Conservation (phyloP, 257 asterid genomes). For the Ophiorrhiza pumila region DNA sequence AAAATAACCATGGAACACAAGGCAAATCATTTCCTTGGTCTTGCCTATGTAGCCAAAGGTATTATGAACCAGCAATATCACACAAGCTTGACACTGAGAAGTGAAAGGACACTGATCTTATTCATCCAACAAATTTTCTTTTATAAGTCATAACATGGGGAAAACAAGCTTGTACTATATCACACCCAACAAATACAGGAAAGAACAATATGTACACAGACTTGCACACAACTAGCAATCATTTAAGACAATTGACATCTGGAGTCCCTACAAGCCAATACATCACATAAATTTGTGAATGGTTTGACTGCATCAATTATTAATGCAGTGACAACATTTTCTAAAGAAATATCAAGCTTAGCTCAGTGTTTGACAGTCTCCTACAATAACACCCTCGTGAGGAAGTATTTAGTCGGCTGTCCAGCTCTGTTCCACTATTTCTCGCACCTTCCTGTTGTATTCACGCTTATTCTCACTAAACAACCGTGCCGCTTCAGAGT, state of each 20-base stretch:
- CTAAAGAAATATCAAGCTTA: constrained; percentile 22
- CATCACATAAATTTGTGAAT: constrained; percentile 20
- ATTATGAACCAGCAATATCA: not conserved
- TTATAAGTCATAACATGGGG: not conserved
- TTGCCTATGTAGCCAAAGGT: not conserved
- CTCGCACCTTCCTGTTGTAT: constrained; percentile 88
- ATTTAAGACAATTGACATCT: constrained; percentile 26
- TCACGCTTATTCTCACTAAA: constrained; percentile 89
- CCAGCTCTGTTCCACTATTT: constrained; percentile 93
- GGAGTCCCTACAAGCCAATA: constrained; percentile 31
- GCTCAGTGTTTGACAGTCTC: constrained; percentile 18
- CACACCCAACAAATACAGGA: constrained; percentile 32
- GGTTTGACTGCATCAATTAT: constrained; percentile 28
- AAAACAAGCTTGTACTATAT: constrained; percentile 12
- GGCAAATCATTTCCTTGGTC: not conserved
- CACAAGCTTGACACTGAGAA: not conserved
- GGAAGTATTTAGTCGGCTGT: constrained; percentile 59
- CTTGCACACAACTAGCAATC: constrained; percentile 22
- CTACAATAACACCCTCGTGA: constrained; percentile 5
- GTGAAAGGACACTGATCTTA: not conserved
- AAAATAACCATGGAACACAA: not conserved
- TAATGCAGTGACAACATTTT: constrained; percentile 25
- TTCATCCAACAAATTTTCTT: not conserved
- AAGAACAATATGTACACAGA: constrained; percentile 40
- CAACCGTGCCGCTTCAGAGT: constrained; percentile 90